phyloP scores from a whole-genome alignment of 805 yeast species.

The Cyberlindnera suaveolens region DNA sequence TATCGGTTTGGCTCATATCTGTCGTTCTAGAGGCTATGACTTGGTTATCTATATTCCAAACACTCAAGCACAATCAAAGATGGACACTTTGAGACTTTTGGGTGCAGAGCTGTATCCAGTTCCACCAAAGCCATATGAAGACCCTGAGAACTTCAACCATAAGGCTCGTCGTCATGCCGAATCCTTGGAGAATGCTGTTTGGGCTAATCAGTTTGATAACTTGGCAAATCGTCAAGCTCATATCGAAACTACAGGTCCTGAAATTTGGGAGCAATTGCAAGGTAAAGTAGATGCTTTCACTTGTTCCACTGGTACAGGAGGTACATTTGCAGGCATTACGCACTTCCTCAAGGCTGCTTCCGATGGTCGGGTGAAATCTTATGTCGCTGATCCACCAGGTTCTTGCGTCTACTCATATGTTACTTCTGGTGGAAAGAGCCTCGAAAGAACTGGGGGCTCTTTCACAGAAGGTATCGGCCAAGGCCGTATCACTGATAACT shows the following conservation, averaged over 20 bases:
- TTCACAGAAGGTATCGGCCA: constrained; percentile 97
- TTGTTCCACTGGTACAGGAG: constrained; percentile 91
- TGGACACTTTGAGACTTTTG: constrained; percentile 62
- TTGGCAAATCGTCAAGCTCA: constrained; percentile 85
- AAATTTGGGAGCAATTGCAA: constrained; percentile 77
- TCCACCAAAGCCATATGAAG: constrained; percentile 76
- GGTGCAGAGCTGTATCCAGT: constrained; percentile 90
- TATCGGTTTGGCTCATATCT: constrained; percentile 78
- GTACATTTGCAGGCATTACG: constrained; percentile 83
- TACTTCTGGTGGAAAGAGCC: constrained; percentile 57
- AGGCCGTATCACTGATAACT: constrained; percentile 83
- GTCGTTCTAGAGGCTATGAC: constrained; percentile 77
- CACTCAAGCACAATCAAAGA: constrained; percentile 77
- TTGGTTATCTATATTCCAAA: constrained; percentile 89
- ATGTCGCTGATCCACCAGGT: constrained; percentile 92
- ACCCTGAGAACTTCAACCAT: constrained; percentile 83
- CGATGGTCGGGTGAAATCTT: constrained; percentile 53
- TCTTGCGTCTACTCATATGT: constrained; percentile 77
- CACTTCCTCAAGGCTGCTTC: constrained; percentile 69
- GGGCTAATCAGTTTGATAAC: constrained; percentile 93
- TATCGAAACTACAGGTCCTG: constrained; percentile 87
- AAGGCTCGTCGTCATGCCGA: constrained; percentile 85
- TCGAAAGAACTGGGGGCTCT: constrained; percentile 73
- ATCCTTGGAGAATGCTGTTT: constrained; percentile 65
- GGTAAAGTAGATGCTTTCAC: constrained; percentile 82